A percentile compares a stretch with the other conserved stretches of the same genome.
Conservation (phyloP, 2,329 filamentous ascomycete genomes). For the Fusarium sp. region DNA sequence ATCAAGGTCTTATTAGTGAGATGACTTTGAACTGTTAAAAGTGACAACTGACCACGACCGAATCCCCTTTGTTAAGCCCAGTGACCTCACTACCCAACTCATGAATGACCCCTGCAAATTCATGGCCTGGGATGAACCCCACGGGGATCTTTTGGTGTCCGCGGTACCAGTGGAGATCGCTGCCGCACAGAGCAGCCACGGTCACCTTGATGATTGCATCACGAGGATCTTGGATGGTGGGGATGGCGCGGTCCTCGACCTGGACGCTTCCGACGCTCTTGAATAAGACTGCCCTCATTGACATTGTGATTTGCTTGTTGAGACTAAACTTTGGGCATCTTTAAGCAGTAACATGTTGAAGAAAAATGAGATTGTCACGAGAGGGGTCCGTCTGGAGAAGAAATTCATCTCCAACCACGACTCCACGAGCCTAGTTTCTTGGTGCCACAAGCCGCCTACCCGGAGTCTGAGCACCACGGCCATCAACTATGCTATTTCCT, state of each 20-base stretch:
- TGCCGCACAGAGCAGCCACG: constrained; percentile 10
- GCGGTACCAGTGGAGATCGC: constrained; percentile 22
- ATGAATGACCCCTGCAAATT: neutral
- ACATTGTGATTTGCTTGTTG: neutral
- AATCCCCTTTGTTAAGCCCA: neutral
- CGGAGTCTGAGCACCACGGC: no score
- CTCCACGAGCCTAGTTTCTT: no score
- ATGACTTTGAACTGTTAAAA: neutral
- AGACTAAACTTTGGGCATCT: neutral
- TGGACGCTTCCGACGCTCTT: constrained; percentile 3
- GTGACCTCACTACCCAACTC: neutral
- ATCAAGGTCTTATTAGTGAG: neutral
- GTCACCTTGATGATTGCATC: constrained; percentile 20
- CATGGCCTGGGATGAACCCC: constrained; percentile 9
- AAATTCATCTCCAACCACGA: neutral
- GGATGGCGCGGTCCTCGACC: constrained; percentile 2
- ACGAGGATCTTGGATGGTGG: neutral
- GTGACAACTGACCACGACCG: neutral
- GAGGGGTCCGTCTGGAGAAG: neutral
- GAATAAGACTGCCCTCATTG: constrained; percentile 19
- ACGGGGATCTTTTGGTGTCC: constrained; percentile 18
- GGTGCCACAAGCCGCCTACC: no score
- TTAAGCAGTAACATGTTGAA: neutral
- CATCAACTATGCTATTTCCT: no score
- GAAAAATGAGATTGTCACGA: neutral